Conservation (phyloP, 2,329 filamentous ascomycete genomes). For the Passalora sequoiae region DNA sequence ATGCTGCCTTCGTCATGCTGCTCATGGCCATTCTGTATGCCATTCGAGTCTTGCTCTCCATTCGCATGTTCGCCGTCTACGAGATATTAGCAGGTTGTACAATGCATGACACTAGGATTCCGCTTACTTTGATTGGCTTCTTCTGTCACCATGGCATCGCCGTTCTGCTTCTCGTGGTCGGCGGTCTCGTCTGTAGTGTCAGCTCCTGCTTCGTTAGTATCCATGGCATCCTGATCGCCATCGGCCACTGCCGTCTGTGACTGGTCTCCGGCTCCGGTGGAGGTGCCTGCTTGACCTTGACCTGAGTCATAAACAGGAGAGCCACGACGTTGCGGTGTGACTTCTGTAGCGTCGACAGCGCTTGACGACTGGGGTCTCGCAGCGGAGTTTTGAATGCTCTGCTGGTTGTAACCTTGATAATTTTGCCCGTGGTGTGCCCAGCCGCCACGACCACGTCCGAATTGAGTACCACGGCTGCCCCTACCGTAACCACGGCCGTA, state of each 20-base stretch:
- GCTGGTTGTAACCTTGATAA: constrained; percentile 21
- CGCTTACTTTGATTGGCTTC: constrained; percentile 15
- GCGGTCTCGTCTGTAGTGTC: constrained; percentile 22
- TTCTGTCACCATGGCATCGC: constrained; percentile 5
- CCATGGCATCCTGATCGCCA: constrained; percentile 33
- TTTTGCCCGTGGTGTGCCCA: constrained; percentile 26
- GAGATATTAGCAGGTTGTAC: too few species aligned
- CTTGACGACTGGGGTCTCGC: constrained; percentile 17
- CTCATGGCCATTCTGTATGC: background rate
- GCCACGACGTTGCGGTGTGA: constrained; percentile 20
- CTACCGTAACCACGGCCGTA: constrained; percentile 41
- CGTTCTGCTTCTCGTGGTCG: constrained; percentile 13
- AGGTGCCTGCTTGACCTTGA: constrained; percentile 15
- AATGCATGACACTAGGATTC: too few species aligned
- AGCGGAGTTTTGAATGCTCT: constrained; percentile 17
- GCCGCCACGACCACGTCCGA: constrained; percentile 27
- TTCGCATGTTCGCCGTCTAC: background rate
- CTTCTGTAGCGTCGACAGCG: constrained; percentile 17
- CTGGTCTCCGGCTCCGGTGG: constrained; percentile 12
- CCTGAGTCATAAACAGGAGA: constrained; percentile 30
- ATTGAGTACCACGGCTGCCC: constrained; percentile 23
- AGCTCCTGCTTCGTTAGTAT: constrained; percentile 32
- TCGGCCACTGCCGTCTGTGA: constrained; percentile 12
- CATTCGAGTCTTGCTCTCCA: background rate
- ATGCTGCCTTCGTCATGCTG: constrained; percentile 3